Evolutionary conservation across 768 basidiomycete genomes (phyloP).

Genomic region (Pleurotus eryngii): DNA sequence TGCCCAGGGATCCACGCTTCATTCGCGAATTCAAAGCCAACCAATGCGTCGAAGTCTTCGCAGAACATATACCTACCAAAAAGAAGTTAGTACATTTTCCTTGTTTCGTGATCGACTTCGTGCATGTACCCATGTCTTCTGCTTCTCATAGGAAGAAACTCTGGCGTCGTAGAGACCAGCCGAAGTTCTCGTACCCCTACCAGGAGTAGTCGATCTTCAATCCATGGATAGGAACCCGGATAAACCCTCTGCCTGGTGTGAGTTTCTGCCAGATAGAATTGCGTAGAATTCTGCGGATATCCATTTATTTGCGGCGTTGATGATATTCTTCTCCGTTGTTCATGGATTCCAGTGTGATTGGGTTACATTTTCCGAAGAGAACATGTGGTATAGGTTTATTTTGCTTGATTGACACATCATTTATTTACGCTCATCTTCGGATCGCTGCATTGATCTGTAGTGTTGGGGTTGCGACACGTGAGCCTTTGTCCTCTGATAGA

Average conservation of each 20-base stretch:
- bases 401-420: too few relatives aligned
- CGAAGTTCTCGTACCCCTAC: conserved; percentile 86
- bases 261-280: not conserved
- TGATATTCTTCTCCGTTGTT: not conserved
- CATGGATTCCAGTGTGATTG: not conserved
- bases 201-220: conserved; percentile 51
- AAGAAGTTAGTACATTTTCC: conserved; percentile 68
- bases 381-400: not conserved
- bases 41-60: conserved; percentile 82
- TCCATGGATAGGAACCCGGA: not conserved
- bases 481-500: too few relatives aligned
- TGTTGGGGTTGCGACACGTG: too few relatives aligned
- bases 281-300: not conserved
- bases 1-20: conserved; percentile 86
- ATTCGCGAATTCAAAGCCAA: conserved; percentile 89
- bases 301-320: not conserved
- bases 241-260: not conserved
- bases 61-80: conserved; percentile 79
- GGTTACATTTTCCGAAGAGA: not conserved
- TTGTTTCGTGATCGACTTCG: not conserved
- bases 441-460: too few relatives aligned
- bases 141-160: conserved; percentile 69
- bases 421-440: too few relatives aligned
- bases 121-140: not conserved
- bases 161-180: conserved; percentile 85